These are phyloP conservation scores for Rhynchospora breviuscula DNA, from an alignment of 176 grass and related monocot genomes.

Conservation along the genomic window DNA sequence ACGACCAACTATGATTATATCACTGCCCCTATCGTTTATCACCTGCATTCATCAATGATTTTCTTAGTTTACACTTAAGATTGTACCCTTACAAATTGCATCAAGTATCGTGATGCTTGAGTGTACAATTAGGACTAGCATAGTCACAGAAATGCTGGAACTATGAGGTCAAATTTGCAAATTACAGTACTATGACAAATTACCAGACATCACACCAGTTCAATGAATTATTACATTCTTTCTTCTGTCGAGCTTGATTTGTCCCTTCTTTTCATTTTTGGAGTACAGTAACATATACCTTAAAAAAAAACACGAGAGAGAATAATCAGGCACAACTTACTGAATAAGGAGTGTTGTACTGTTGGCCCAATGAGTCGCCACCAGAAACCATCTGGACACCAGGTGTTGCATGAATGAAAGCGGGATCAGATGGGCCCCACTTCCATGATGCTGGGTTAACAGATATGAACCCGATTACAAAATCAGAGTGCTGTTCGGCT, in stretches of 20 bases:
- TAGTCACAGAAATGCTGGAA: not conserved
- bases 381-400: conserved; percentile 61
- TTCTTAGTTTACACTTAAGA: not conserved
- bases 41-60: conserved; percentile 41
- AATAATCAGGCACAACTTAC: conserved; percentile 42
- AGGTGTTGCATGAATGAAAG: conserved; percentile 71
- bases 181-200: not conserved
- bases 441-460: conserved; percentile 86
- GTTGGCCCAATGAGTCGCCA: conserved; percentile 70
- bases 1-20: conserved; percentile 78
- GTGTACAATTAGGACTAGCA: not conserved
- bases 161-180: not conserved
- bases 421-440: conserved; percentile 31
- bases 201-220: no score
- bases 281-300: not conserved
- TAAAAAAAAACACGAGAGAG: not conserved
- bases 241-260: not conserved
- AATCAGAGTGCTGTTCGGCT: conserved; percentile 73
- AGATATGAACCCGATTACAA: conserved; percentile 90
- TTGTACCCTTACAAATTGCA: not conserved
- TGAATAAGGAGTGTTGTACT: conserved; percentile 58
- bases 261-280: not conserved
- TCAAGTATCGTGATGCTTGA: not conserved
- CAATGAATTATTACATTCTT: not conserved
- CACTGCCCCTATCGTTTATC: conserved; percentile 62